phyloP scores from a whole-genome alignment of 129 eudicot genomes.

The Chrysanthemum makinoi region DNA sequence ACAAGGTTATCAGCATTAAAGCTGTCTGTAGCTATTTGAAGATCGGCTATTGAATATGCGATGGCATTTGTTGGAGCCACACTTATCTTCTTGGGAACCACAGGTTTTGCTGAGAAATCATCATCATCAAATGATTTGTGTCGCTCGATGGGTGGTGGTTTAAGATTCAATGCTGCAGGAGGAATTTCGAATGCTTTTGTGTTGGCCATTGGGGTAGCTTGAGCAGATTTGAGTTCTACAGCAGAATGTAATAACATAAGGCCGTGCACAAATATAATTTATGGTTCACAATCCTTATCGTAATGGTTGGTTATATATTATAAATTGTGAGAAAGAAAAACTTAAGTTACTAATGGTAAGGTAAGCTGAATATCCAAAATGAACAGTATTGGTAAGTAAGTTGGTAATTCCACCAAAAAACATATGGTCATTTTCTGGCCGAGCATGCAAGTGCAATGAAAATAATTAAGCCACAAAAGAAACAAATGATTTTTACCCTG shows the following conservation, averaged over 20 bases:
- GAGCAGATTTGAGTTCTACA: slow-evolving; percentile 63
- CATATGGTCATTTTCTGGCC: no score
- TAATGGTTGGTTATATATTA: no score
- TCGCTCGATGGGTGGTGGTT: slow-evolving; percentile 88
- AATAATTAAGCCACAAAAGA: neutral
- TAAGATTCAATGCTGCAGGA: slow-evolving; percentile 50
- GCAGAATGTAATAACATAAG: neutral
- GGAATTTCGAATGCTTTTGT: slow-evolving; percentile 58
- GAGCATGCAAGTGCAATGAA: neutral
- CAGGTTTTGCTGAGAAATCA: slow-evolving; percentile 58
- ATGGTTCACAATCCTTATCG: no score
- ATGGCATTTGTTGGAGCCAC: slow-evolving; percentile 59
- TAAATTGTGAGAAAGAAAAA: no score
- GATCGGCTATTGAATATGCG: slow-evolving; percentile 81
- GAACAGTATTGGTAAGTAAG: no score
- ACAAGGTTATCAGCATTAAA: slow-evolving; percentile 75
- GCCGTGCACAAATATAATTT: neutral
- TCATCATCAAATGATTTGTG: slow-evolving; percentile 81
- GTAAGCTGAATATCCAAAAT: no score
- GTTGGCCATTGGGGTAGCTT: slow-evolving; percentile 46
- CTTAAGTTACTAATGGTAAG: no score
- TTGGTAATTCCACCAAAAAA: no score
- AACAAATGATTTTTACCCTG: slow-evolving; percentile 39
- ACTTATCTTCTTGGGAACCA: slow-evolving; percentile 60
- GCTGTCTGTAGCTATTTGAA: slow-evolving; percentile 93